Evolutionary conservation across 345 rosid species (phyloP).

Genomic region (Euphorbia tirucalli): DNA sequence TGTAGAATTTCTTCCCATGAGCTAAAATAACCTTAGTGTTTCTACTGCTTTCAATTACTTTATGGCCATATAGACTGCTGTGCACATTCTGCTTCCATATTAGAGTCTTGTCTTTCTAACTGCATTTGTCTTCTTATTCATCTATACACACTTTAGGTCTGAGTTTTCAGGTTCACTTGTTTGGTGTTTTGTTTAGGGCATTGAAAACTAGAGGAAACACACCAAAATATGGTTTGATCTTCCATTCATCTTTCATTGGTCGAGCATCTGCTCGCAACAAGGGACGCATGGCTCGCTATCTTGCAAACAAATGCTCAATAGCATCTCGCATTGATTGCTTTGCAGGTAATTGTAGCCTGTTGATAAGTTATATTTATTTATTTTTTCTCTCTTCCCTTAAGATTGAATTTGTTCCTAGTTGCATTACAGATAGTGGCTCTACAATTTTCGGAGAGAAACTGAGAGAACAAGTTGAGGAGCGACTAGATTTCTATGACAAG

Average conservation of each 20-base stretch:
- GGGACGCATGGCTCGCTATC: constrained; percentile 95
- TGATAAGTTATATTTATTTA: not conserved
- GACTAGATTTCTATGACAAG: constrained; percentile 88
- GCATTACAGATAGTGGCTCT: constrained; percentile 48
- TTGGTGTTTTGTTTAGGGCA: constrained; percentile 48
- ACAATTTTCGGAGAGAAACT: constrained; percentile 85
- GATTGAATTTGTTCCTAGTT: not conserved
- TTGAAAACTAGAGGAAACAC: constrained; percentile 96
- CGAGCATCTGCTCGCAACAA: constrained; percentile 87
- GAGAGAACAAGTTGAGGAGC: constrained; percentile 90
- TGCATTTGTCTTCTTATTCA: not conserved
- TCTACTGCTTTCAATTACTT: not conserved
- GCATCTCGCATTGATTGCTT: constrained; percentile 95
- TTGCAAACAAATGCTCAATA: constrained; percentile 93
- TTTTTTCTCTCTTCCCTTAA: not conserved
- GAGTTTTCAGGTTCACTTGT: not conserved
- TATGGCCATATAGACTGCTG: not conserved
- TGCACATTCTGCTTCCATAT: not conserved
- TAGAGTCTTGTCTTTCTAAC: not conserved
- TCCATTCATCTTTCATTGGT: constrained; percentile 91
- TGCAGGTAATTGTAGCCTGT: constrained; percentile 44
- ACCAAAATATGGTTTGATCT: constrained; percentile 89
- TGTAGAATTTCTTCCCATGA: not conserved
- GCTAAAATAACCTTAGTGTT: not conserved
- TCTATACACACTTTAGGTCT: not conserved